Percentiles rank a stretch among this genome's conserved stretches.
These are phyloP conservation scores for Alternaria metachromatica DNA, from an alignment of 2,329 filamentous ascomycete species.

Conservation along the genomic window DNA sequence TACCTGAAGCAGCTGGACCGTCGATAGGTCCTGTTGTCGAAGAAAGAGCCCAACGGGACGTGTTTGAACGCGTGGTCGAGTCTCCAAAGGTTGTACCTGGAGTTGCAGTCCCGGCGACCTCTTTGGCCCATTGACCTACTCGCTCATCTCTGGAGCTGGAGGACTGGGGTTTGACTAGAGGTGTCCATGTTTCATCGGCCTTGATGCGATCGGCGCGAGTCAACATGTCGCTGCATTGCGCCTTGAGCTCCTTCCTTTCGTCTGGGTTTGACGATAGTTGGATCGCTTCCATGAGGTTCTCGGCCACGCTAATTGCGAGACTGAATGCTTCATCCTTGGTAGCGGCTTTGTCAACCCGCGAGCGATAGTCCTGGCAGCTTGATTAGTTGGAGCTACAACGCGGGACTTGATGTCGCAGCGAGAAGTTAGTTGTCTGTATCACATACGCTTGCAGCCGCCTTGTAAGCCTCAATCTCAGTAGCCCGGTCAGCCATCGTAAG, in stretches of 20 bases:
- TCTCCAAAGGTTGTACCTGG: background rate
- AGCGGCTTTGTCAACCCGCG: conserved; percentile 56
- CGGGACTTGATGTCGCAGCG: background rate
- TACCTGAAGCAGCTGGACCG: conserved; percentile 22
- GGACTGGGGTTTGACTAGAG: conserved; percentile 12
- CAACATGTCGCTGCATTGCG: conserved; percentile 74
- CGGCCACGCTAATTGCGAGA: conserved; percentile 77
- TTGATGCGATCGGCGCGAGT: conserved; percentile 80
- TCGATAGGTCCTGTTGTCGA: conserved; percentile 11
- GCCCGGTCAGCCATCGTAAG: conserved; percentile 37
- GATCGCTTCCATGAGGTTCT: conserved; percentile 81
- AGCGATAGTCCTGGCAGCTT: conserved; percentile 35
- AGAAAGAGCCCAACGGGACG: conserved; percentile 11
- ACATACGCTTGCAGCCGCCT: conserved; percentile 45
- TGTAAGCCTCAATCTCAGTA: conserved; percentile 35
- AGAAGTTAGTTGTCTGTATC: conserved; percentile 23
- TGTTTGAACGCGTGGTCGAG: conserved; percentile 8
- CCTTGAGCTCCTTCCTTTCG: conserved; percentile 71
- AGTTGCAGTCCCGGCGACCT: conserved; percentile 20
- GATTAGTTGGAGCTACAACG: conserved; percentile 24
- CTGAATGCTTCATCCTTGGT: conserved; percentile 71
- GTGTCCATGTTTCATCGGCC: conserved; percentile 31
- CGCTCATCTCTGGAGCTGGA: conserved; percentile 15
- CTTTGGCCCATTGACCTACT: conserved; percentile 32
- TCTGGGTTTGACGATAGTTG: conserved; percentile 64